phyloP scores from a whole-genome alignment of 1,139 yeast species.

The Lodderomyces pseudojiufengensis region DNA sequence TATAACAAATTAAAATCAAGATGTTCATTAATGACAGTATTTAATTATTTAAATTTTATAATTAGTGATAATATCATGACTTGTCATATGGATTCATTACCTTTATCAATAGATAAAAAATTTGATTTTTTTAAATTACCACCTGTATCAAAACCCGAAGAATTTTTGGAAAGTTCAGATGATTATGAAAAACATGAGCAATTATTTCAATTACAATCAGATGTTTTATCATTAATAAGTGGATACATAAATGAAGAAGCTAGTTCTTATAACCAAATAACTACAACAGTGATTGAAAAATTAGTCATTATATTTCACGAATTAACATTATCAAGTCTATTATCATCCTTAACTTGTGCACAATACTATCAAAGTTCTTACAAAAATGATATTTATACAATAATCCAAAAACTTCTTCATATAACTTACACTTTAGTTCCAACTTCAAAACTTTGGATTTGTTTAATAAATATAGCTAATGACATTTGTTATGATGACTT shows the following conservation, averaged over 20 bases:
- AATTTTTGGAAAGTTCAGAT: slow-evolving; percentile 12
- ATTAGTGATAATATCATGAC: slow-evolving; percentile 17
- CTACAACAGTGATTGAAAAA: no score
- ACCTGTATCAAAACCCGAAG: slow-evolving; percentile 26
- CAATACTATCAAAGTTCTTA: no score
- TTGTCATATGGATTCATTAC: slow-evolving; percentile 14
- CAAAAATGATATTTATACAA: slow-evolving; percentile 2
- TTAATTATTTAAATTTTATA: slow-evolving; percentile 18
- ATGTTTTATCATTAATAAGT: slow-evolving; percentile 9
- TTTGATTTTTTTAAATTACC: slow-evolving; percentile 22
- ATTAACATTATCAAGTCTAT: no score
- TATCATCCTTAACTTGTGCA: no score
- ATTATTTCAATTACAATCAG: slow-evolving; percentile 9
- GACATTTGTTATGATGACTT: slow-evolving; percentile 31
- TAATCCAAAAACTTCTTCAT: slow-evolving; percentile 8
- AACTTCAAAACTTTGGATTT: slow-evolving; percentile 22
- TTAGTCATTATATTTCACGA: no score
- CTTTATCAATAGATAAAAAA: slow-evolving; percentile 14
- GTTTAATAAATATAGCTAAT: slow-evolving; percentile 26
- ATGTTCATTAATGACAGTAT: slow-evolving; percentile 20
- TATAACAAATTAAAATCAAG: slow-evolving; percentile 25
- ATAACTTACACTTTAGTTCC: slow-evolving; percentile 4
- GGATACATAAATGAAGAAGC: neutral
- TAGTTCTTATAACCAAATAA: no score
- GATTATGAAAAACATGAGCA: slow-evolving; percentile 8